Conservation (phyloP, 2,329 filamentous ascomycete genomes). For the Pyrenochaeta sp. region DNA sequence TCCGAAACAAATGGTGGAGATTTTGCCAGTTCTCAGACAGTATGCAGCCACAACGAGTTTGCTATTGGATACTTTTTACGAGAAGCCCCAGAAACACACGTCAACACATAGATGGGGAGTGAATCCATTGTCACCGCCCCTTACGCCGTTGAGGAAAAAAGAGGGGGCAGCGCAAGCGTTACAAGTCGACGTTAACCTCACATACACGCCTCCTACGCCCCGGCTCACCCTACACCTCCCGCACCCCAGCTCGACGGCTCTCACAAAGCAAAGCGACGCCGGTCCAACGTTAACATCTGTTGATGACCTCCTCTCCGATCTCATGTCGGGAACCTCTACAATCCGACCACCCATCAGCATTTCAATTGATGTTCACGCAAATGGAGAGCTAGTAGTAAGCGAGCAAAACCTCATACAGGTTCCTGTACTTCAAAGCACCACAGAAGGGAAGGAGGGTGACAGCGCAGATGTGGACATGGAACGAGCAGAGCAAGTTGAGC, state of each 20-base stretch:
- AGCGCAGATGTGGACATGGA: slow-evolving; percentile 36
- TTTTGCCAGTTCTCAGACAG: slow-evolving; percentile 76
- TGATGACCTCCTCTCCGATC: slow-evolving; percentile 20
- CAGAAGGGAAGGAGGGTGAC: neutral
- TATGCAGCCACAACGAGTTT: slow-evolving; percentile 75
- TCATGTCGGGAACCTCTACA: slow-evolving; percentile 26
- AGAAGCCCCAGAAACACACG: slow-evolving; percentile 41
- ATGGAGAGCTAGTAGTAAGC: slow-evolving; percentile 66
- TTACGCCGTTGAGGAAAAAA: slow-evolving; percentile 33
- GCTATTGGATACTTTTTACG: slow-evolving; percentile 67
- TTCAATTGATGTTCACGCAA: slow-evolving; percentile 66
- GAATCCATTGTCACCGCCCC: slow-evolving; percentile 24
- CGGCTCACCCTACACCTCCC: slow-evolving; percentile 42
- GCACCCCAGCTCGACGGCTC: slow-evolving; percentile 23
- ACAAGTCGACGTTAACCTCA: slow-evolving; percentile 42
- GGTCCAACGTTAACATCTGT: slow-evolving; percentile 13
- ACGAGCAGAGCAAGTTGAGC: slow-evolving; percentile 31
- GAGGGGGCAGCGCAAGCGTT: slow-evolving; percentile 7
- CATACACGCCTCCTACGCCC: slow-evolving; percentile 44
- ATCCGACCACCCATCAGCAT: slow-evolving; percentile 59
- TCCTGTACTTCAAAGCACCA: slow-evolving; percentile 11
- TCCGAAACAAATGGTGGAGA: slow-evolving; percentile 75
- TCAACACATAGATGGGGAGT: slow-evolving; percentile 16
- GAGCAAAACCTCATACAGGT: slow-evolving; percentile 64
- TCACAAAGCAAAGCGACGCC: neutral